These are phyloP conservation scores for Trypanosoma mega DNA, from an alignment of 208 protist genomes.

Conservation along the genomic window DNA sequence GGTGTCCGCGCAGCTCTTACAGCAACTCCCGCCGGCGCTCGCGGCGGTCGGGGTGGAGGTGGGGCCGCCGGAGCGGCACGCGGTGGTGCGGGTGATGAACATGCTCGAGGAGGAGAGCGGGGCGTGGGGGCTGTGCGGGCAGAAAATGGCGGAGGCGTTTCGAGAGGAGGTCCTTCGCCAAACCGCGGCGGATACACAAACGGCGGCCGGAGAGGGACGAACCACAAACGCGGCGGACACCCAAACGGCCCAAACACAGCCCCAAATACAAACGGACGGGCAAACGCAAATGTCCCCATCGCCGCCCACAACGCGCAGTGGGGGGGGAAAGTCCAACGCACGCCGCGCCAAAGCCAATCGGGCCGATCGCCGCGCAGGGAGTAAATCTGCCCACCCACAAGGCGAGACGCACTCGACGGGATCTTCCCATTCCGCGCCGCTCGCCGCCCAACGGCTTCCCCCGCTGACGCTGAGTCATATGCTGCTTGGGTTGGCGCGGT, in stretches of 20 bases:
- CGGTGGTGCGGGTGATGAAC: slow-evolving; percentile 29
- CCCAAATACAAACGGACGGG: not conserved
- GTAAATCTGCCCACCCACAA: too few species aligned
- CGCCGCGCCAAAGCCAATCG: not conserved
- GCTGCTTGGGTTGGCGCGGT: slow-evolving; percentile 34
- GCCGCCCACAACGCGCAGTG: not conserved
- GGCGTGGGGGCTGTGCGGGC: slow-evolving; percentile 31
- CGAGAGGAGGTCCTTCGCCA: slow-evolving; percentile 3
- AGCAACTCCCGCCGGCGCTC: slow-evolving; percentile 6
- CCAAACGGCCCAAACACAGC: not conserved
- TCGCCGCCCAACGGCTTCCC: not conserved
- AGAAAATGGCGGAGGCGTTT: slow-evolving; percentile 35
- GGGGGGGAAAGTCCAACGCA: not conserved
- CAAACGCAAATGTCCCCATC: too few species aligned
- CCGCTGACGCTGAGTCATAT: slow-evolving; percentile 28
- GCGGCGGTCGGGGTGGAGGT: slow-evolving; percentile 20
- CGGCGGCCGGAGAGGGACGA: not conserved
- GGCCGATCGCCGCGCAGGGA: too few species aligned
- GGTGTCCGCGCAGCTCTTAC: not conserved
- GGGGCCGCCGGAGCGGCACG: slow-evolving; percentile 28
- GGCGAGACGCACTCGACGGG: too few species aligned
- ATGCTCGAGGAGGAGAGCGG: slow-evolving; percentile 36
- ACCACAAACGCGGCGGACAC: too few species aligned
- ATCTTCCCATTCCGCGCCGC: too few species aligned
- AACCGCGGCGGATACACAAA: not conserved